Conservation (phyloP, 2,329 filamentous ascomycete species). For the Colletotrichum paranaense region DNA sequence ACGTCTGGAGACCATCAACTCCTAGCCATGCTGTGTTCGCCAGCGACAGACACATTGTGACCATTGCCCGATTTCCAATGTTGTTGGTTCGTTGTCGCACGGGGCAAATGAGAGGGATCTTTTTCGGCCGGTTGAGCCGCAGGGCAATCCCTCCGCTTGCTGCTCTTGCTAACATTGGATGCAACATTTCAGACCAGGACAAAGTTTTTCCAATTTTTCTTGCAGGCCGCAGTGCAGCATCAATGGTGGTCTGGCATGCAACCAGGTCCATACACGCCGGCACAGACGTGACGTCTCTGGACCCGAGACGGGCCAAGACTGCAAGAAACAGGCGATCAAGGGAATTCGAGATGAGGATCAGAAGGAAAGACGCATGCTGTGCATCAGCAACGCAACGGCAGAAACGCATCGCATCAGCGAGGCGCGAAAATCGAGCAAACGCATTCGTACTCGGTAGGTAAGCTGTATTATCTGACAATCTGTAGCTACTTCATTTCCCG, state of each 20-base stretch:
- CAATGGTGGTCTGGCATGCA: background rate
- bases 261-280: background rate
- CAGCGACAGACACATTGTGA: background rate
- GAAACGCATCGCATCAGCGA: background rate
- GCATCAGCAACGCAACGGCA: conserved; percentile 7
- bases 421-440: background rate
- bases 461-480: background rate
- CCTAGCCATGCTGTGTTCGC: background rate
- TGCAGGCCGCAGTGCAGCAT: background rate
- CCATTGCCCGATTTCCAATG: background rate
- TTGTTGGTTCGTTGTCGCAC: background rate
- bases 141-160: conserved; percentile 1
- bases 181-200: background rate
- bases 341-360: conserved; percentile 5
- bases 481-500: conserved; percentile 8
- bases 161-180: background rate
- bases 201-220: conserved; percentile 9
- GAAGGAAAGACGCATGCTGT: background rate
- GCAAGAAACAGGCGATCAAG: conserved; percentile 27
- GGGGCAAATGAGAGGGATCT: background rate
- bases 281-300: conserved; percentile 4
- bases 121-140: conserved; percentile 5
- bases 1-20: background rate
- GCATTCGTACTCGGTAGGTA: background rate
- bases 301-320: conserved; percentile 31